These are phyloP conservation scores for Sphaerulina musiva DNA, from an alignment of 2,329 filamentous ascomycete species.

Conservation along the genomic window DNA sequence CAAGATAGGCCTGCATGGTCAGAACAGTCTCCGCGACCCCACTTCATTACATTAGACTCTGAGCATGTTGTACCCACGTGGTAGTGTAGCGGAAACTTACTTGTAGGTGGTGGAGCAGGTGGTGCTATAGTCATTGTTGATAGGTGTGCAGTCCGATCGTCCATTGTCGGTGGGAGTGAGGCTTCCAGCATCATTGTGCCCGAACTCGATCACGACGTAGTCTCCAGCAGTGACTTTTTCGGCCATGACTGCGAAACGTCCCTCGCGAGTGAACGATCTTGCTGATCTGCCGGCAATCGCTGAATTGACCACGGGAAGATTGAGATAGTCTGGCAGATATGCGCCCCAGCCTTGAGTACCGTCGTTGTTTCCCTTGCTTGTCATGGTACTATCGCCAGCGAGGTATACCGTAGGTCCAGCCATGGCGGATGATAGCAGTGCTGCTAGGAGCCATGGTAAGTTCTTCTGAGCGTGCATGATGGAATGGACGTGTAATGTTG, in stretches of 20 bases:
- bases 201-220: conserved; percentile 65
- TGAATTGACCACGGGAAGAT: conserved; percentile 52
- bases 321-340: conserved; percentile 50
- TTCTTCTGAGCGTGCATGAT: not conserved
- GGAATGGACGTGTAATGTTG: too few species aligned
- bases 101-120: conserved; percentile 28
- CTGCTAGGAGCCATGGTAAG: not conserved
- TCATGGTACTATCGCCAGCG: not conserved
- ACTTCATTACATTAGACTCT: conserved; percentile 5
- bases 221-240: conserved; percentile 51
- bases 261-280: conserved; percentile 60
- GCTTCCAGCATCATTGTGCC: conserved; percentile 62
- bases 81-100: conserved; percentile 2
- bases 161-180: conserved; percentile 51
- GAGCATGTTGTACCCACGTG: not conserved
- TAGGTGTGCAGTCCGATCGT: conserved; percentile 51
- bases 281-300: conserved; percentile 62
- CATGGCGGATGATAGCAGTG: not conserved
- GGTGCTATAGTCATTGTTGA: conserved; percentile 50
- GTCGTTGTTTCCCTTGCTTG: not conserved
- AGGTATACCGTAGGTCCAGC: not conserved
- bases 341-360: conserved; percentile 54
- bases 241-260: conserved; percentile 56
- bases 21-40: conserved; percentile 47
- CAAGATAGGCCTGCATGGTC: conserved; percentile 56